phyloP scores from a whole-genome alignment of 2,329 filamentous ascomycete species.

The Paecilomyces variotii region DNA sequence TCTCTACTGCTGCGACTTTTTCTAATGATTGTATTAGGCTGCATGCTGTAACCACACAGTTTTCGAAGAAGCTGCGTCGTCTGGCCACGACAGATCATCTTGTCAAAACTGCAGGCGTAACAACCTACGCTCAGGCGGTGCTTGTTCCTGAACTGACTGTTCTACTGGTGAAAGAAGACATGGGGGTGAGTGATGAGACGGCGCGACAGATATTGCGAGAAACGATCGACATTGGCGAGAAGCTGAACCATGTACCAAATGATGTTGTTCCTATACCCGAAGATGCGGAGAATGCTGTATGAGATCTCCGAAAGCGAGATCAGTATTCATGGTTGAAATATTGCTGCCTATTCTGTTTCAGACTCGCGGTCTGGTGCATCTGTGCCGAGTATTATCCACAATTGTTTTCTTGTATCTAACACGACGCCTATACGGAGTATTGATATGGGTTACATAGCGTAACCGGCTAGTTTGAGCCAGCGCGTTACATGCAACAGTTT shows the following conservation, averaged over 20 bases:
- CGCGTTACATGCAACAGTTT: too few relatives aligned
- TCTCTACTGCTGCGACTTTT: conserved; percentile 3
- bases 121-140: conserved; percentile 63
- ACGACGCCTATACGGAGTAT: background rate
- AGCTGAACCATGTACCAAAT: conserved; percentile 58
- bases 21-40: conserved; percentile 23
- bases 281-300: conserved; percentile 3
- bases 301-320: background rate
- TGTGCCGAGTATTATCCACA: background rate
- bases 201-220: conserved; percentile 54
- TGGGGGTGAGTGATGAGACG: conserved; percentile 38
- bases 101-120: conserved; percentile 58
- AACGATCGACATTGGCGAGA: conserved; percentile 59
- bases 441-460: background rate
- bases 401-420: background rate
- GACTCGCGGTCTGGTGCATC: background rate
- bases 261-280: conserved; percentile 39
- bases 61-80: conserved; percentile 53
- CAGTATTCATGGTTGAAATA: background rate
- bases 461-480: too few relatives aligned
- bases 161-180: conserved; percentile 51
- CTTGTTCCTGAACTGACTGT: conserved; percentile 64
- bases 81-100: conserved; percentile 57
- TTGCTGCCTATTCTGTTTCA: background rate
- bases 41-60: conserved; percentile 53